Percentiles rank a stretch among this genome's conserved stretches.
Evolutionary conservation across 345 rosid genomes (phyloP).

Genomic region (Rhodamnia argentea): DNA sequence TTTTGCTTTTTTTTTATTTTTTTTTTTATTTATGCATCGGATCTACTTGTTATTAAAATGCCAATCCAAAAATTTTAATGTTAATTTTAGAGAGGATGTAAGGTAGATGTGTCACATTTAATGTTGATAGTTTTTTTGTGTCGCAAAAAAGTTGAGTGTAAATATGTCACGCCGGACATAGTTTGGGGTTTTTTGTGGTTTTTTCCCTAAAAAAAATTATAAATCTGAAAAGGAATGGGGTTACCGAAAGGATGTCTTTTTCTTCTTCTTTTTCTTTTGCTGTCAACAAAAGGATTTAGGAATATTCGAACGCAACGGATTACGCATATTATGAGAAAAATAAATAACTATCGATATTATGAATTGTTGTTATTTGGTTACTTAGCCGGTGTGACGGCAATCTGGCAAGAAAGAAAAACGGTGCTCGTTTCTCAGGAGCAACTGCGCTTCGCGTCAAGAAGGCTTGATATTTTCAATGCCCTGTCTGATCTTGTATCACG

Average conservation of each 20-base stretch:
- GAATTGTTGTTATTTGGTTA: background rate
- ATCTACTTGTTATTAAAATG: too few relatives aligned
- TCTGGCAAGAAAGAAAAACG: background rate
- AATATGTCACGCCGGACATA: too few relatives aligned
- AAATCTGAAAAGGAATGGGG: background rate
- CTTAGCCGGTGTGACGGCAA: background rate
- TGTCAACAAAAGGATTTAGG: background rate
- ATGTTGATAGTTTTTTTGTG: too few relatives aligned
- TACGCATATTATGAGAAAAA: background rate
- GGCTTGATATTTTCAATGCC: background rate
- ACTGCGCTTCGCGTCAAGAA: background rate
- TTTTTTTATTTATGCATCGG: too few relatives aligned
- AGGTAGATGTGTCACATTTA: too few relatives aligned
- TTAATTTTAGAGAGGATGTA: too few relatives aligned
- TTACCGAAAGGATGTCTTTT: background rate
- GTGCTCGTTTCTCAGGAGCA: background rate
- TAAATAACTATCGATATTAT: background rate
- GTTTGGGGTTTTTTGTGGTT: too few relatives aligned
- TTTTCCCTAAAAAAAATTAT: too few relatives aligned
- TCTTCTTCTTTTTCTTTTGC: too few relatives aligned
- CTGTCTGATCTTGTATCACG: accelerated
- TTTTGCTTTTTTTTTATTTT: too few relatives aligned
- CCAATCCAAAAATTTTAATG: too few relatives aligned
- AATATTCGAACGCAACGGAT: background rate
- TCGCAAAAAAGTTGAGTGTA: too few relatives aligned